Base-by-base conservation (phyloP, 2,329 filamentous ascomycete species). In the Dissoconium aciculare region DNA sequence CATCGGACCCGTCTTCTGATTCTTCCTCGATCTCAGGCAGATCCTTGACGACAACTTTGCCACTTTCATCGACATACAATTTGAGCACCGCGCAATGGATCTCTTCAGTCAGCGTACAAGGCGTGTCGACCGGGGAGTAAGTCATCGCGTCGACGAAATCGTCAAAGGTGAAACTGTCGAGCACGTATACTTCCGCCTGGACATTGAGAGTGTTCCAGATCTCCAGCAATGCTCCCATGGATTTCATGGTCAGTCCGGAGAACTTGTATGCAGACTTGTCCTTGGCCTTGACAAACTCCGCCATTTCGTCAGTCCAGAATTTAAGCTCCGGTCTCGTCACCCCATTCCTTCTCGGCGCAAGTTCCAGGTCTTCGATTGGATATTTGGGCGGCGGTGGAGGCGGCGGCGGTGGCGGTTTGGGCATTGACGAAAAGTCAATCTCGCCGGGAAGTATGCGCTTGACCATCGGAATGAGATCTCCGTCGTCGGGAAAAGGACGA, bases 151-250 rank as follows among this genome's bases (percentile, higher is more conserved):
- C 79, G 4, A 93, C 67, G 47, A 85, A 95, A 53, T 98, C 89
- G 52, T 98, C 89, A 47, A 95, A 91, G 0, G 87, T 95, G 51
- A 98, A 98, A 0, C 87, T 95, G 54, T 98, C 89, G 15, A 98
- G 66, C 48, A 82, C 73, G 50, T 92, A 92, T 11, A 94, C 78
- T 48, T 93, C 83, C 50, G 84, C 92, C 51, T 94, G 94, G n/a
- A 98, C 87, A 47, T 94, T 98, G 17, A 98, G 66, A 0, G 85
- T 94, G 46, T 94, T 84, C 89, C 89, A 98, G 0, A 81, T 82
- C 56, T 94, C 87, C 14, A 98, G 59, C 11, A 95, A 61, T 2
- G 74, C 68, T 0, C 85, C 84, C n/a, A 94, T 71, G 3, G 83
- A 87, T 45, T 78, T 74, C 72, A 87, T 89, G 12, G 75, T 60